Percentiles rank a stretch among this genome's conserved stretches.
Conservation (phyloP, 2,329 filamentous ascomycete genomes). For the Ophiostoma sp. region DNA sequence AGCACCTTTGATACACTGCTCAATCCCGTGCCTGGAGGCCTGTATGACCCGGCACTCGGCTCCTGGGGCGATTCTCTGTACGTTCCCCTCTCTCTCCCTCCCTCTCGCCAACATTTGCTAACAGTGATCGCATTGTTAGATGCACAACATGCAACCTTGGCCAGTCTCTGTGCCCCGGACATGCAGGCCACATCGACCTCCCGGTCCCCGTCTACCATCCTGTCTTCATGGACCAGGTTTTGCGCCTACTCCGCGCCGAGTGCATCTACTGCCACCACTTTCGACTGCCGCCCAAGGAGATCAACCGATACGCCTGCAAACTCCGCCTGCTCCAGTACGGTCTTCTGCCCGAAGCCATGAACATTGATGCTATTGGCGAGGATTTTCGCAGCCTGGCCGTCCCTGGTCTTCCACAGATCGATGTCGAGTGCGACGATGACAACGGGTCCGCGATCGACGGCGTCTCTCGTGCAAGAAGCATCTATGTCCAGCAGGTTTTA, state of each 20-base stretch:
- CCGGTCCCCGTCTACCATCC: conserved; percentile 93
- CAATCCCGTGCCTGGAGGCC: conserved; percentile 83
- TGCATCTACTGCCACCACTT: conserved; percentile 90
- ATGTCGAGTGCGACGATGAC: conserved; percentile 64
- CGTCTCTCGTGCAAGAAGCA: conserved; percentile 54
- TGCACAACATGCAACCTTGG: conserved; percentile 91
- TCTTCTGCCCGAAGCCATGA: conserved; percentile 67
- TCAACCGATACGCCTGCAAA: conserved; percentile 81
- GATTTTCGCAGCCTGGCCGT: conserved; percentile 48
- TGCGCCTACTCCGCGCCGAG: conserved; percentile 80
- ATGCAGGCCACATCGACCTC: conserved; percentile 92
- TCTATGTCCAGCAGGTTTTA: conserved; percentile 73
- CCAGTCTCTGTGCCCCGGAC: conserved; percentile 80
- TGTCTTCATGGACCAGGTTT: conserved; percentile 91
- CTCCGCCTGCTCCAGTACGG: conserved; percentile 83
- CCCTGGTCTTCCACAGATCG: conserved; percentile 43
- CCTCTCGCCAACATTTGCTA: not conserved
- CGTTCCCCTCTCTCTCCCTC: conserved; percentile 37
- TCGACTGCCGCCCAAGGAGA: conserved; percentile 71
- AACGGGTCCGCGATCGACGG: conserved; percentile 56
- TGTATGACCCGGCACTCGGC: conserved; percentile 90
- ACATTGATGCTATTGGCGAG: conserved; percentile 55
- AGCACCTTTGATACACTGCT: conserved; percentile 91
- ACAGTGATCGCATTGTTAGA: conserved; percentile 46
- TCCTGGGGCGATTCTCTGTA: conserved; percentile 85